These are phyloP conservation scores for Perkinsus marinus DNA, from an alignment of 169 alveolate genomes.

Conservation along the genomic window DNA sequence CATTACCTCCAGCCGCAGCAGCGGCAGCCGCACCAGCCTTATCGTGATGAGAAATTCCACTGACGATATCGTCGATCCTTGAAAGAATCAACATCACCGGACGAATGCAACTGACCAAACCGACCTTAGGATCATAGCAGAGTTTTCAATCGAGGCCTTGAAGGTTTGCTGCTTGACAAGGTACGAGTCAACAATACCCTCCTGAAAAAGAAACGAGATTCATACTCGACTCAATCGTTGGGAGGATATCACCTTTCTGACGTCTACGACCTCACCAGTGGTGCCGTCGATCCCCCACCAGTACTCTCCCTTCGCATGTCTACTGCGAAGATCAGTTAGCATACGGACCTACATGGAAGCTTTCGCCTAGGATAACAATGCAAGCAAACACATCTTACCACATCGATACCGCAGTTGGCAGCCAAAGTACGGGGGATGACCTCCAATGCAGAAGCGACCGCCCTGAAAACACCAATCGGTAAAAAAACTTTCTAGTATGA, in stretches of 20 bases:
- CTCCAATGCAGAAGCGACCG: slow-evolving; percentile 93
- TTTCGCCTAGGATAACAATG: too few species aligned
- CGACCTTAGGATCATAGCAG: neutral
- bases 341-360: slow-evolving; percentile 38
- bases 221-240: neutral
- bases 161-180: slow-evolving; percentile 85
- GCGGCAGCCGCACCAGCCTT: neutral
- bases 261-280: slow-evolving; percentile 74
- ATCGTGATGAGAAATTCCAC: slow-evolving; percentile 69
- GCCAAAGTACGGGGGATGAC: slow-evolving; percentile 97
- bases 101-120: neutral
- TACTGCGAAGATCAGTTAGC: slow-evolving; percentile 73
- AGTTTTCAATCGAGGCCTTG: slow-evolving; percentile 84
- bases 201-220: slow-evolving; percentile 50
- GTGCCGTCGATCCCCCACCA: slow-evolving; percentile 82
- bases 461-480: slow-evolving; percentile 52
- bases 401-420: slow-evolving; percentile 94
- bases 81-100: neutral
- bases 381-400: slow-evolving; percentile 41
- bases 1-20: slow-evolving; percentile 7
- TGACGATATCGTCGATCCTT: slow-evolving; percentile 89
- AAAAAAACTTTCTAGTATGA: neutral
- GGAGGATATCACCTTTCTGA: slow-evolving; percentile 47
- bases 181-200: slow-evolving; percentile 77
- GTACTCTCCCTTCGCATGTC: slow-evolving; percentile 54